Evolutionary conservation across 2,329 filamentous ascomycete species (phyloP), one percentile per base, ranked within the genome.

Genomic region (Stylonectria norvegica): DNA sequence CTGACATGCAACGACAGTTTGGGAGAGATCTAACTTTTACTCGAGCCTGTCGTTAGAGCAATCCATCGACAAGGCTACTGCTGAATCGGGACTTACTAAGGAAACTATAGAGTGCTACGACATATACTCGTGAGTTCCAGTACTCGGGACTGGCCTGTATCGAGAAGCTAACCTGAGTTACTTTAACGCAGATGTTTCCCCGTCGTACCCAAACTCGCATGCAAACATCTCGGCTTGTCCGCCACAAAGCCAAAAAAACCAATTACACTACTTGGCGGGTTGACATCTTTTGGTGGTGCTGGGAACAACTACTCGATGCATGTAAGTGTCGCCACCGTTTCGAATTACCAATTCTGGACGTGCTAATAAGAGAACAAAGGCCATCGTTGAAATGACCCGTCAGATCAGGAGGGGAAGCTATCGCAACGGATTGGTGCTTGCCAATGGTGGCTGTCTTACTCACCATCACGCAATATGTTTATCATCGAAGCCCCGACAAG

Each of bases 261-360:
- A 0, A 69, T 84, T 15, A 83, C 79, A 0, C 59, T 85, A 1
- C 66, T 86, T 0, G 82, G 82, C 0, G 82, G 82, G 0, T 53
- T 86, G 38, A 85, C 82, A 4, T 82, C 75, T 1, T 86, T 86
- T 43, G 82, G 83, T 1, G 83, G 82, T 0, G 82, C 83, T 5
- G 82, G 82, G 0, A 86, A 86, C 47, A 85, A 85, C 39, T 86
- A 86, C 44, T 82, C 78, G 0, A 79, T 85, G 73, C 81, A 86
- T 63, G 79, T 75, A 59, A 55, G 65, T 61, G 23, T 0, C 2
- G 2, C 5, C 0, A 0, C 5, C 4, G 12, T 25, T 12, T 25
- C 22, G 12, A 7, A 7, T 25, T 25, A 25, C 22, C n/a, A n/a
- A n/a, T 20, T 1, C 4, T 6, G 67, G 66, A 75, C 66, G n/a